phyloP scores from a whole-genome alignment of 148 eudicot species.

The Agrostemma githago region DNA sequence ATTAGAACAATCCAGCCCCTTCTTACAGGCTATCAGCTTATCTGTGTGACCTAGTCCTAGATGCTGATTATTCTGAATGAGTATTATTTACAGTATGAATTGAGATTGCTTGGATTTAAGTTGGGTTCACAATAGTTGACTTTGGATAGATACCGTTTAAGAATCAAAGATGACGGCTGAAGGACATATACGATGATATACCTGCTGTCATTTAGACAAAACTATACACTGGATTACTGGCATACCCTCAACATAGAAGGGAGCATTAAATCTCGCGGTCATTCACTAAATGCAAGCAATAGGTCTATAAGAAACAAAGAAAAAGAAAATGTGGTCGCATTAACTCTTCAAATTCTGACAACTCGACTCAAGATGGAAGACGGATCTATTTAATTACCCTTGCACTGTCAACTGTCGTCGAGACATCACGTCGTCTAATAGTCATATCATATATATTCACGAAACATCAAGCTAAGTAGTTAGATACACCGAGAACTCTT shows the following conservation, averaged over 20 bases:
- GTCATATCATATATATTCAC: not conserved
- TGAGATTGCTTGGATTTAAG: not conserved
- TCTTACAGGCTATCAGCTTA: not conserved
- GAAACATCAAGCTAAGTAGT: not conserved
- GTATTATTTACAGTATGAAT: not conserved
- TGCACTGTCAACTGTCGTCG: too few relatives aligned
- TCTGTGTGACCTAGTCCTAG: not conserved
- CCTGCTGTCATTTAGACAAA: not conserved
- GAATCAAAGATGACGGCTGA: slow-evolving; percentile 6
- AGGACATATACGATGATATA: not conserved
- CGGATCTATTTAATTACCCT: too few relatives aligned
- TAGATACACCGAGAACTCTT: not conserved
- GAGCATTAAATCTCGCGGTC: too few relatives aligned
- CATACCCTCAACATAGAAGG: too few relatives aligned
- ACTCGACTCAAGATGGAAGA: too few relatives aligned
- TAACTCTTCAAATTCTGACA: too few relatives aligned
- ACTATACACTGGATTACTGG: too few relatives aligned
- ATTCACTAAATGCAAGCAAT: too few relatives aligned
- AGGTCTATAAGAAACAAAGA: too few relatives aligned
- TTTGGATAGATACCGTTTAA: not conserved
- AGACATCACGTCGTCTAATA: not conserved
- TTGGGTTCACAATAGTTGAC: not conserved
- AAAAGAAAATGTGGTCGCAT: too few relatives aligned
- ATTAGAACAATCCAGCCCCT: too few relatives aligned
- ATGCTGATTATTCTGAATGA: not conserved